Base-by-base conservation (phyloP, 345 rosid genomes). In the Kandelia obovata region DNA sequence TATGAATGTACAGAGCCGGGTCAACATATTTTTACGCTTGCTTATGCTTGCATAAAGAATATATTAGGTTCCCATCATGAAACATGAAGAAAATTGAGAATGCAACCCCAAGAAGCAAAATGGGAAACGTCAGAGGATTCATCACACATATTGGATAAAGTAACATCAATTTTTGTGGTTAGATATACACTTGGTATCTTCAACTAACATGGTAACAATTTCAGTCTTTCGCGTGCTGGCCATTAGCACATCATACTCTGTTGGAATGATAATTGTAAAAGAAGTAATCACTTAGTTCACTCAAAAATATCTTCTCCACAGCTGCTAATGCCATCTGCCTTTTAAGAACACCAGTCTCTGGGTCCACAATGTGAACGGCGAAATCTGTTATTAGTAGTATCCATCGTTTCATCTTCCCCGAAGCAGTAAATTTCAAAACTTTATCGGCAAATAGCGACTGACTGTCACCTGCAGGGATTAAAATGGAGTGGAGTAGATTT, bases 161-260 rank as follows among this genome's bases (percentile, higher is more conserved):
- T 63, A 70, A 96, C 88, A 64, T 90, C 96, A 70, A 96, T 92
- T 51, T 51, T 92, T 96, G 73, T 82, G 88, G 70, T 86, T 86
- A 61, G 98, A 89, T 26, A 87, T 79, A 39, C 80, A 77, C 82
- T 89, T 92, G 5, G 89, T 89, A 56, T 89, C 92, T 78, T 96
- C 97, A 35, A 83, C 89, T 73, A 96, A 77, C 53, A 88, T 83
- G 15, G 89, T 84, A 66, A 88, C 97, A 51, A 96, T 92, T 74
- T 96, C 99, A 26, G 89, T 84, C 81, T 92, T 92, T 30, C 96
- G 83, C 17, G 97, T 88, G 55, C 96, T 87, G 31, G 98, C 96
- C 94, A 92, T 86, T 51, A 92, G 90, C 7, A 92, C 59, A 82
- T 92, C 99, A 75, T 96, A 92, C 80, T 92, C 99, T 0, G 92